Percentiles rank a stretch among this genome's conserved stretches.
Conservation (phyloP, 2,329 filamentous ascomycete genomes). For the Ceratocystiopsis minuta region DNA sequence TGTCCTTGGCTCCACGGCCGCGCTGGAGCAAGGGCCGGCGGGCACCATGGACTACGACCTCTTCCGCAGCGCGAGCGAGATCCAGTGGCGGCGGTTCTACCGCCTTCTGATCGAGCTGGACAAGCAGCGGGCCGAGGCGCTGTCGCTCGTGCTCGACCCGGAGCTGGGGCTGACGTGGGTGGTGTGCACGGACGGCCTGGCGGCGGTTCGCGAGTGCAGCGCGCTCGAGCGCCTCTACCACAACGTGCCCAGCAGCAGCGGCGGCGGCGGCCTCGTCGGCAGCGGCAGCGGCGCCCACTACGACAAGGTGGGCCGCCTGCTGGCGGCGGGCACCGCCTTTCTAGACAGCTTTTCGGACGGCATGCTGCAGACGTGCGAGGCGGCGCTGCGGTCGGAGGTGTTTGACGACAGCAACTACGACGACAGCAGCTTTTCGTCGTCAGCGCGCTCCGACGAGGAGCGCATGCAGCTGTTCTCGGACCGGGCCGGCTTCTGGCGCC, state of each 20-base stretch:
- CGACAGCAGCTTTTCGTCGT: slow-evolving; percentile 19
- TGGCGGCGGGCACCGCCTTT: slow-evolving; percentile 54
- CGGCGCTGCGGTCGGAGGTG: slow-evolving; percentile 52
- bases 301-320: slow-evolving; percentile 38
- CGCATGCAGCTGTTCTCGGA: slow-evolving; percentile 66
- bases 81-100: slow-evolving; percentile 83
- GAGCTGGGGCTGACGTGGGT: slow-evolving; percentile 62
- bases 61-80: slow-evolving; percentile 55
- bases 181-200: slow-evolving; percentile 64
- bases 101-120: slow-evolving; percentile 73
- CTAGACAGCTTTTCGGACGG: slow-evolving; percentile 51
- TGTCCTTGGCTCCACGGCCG: slow-evolving; percentile 51
- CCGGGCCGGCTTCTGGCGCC: slow-evolving; percentile 57
- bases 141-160: slow-evolving; percentile 60
- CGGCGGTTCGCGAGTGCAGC: slow-evolving; percentile 64
- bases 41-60: slow-evolving; percentile 57
- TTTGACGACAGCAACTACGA: slow-evolving; percentile 36
- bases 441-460: slow-evolving; percentile 50
- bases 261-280: slow-evolving; percentile 18
- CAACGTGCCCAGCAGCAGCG: slow-evolving; percentile 29
- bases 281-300: slow-evolving; percentile 16
- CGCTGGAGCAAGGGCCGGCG: slow-evolving; percentile 40
- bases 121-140: slow-evolving; percentile 63
- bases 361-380: slow-evolving; percentile 48
- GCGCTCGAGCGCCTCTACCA: slow-evolving; percentile 56